These are phyloP conservation scores for Nemania sp. DNA, from an alignment of 2,329 filamentous ascomycete genomes.

Conservation along the genomic window DNA sequence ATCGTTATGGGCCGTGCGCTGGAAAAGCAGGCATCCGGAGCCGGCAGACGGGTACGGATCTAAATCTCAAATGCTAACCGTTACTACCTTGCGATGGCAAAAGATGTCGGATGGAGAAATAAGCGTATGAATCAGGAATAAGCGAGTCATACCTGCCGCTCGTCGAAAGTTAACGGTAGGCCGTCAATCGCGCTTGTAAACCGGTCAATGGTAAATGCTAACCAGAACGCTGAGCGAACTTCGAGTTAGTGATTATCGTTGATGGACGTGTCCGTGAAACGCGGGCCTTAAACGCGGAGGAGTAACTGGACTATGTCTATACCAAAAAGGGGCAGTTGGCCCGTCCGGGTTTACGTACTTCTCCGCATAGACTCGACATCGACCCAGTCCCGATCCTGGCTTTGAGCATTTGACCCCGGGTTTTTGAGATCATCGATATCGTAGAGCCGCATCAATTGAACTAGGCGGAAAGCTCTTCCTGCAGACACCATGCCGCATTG, in stretches of 20 bases:
- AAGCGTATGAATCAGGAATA: neutral
- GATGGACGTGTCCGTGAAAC: too few relatives aligned
- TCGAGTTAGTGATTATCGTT: too few relatives aligned
- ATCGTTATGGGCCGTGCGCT: slow-evolving; percentile 22
- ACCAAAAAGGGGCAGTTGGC: too few relatives aligned
- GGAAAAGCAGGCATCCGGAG: slow-evolving; percentile 29
- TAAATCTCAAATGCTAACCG: neutral
- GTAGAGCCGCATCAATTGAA: slow-evolving; percentile 32
- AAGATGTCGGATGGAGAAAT: too few relatives aligned
- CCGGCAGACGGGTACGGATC: slow-evolving; percentile 32
- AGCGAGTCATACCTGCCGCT: slow-evolving; percentile 15
- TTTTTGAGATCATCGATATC: neutral
- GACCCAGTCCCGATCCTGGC: slow-evolving; percentile 30
- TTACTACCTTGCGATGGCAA: too few relatives aligned
- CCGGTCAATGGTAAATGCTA: slow-evolving; percentile 36
- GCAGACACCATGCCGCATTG: slow-evolving; percentile 31
- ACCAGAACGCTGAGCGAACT: slow-evolving; percentile 28
- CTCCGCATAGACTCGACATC: slow-evolving; percentile 34
- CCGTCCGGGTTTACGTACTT: slow-evolving; percentile 7
- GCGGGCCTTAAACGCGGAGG: too few relatives aligned
- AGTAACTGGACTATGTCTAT: too few relatives aligned
- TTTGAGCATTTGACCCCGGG: neutral
- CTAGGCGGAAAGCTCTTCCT: slow-evolving; percentile 32
- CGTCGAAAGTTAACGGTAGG: slow-evolving; percentile 24
- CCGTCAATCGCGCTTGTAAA: slow-evolving; percentile 33